Evolutionary conservation across 2,329 filamentous ascomycete genomes (phyloP).

Genomic region (Ascochyta koolunga): DNA sequence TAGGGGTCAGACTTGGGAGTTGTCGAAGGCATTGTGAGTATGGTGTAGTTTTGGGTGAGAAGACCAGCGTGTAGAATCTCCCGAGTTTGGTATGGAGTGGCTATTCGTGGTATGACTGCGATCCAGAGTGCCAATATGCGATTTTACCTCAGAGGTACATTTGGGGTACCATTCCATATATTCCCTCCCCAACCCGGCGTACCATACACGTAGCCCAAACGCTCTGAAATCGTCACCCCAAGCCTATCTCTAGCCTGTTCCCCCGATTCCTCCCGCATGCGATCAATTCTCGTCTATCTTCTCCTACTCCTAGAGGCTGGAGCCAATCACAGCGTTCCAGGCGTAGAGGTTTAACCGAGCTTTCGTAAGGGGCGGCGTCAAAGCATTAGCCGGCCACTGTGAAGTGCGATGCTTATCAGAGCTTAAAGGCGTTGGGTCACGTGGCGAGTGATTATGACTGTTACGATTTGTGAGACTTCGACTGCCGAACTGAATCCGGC

Average conservation of each 20-base stretch:
- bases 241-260: constrained; percentile 12
- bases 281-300: constrained; percentile 8
- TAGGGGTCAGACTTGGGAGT: constrained; percentile 15
- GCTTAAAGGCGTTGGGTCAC: constrained; percentile 7
- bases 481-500: constrained; percentile 1
- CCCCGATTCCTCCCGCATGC: constrained; percentile 11
- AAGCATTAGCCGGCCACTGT: constrained; percentile 10
- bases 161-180: constrained; percentile 14
- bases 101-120: background rate
- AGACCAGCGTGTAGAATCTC: background rate
- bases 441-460: constrained; percentile 8
- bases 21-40: constrained; percentile 10
- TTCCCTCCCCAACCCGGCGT: background rate
- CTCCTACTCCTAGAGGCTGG: constrained; percentile 9
- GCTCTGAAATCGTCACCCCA: constrained; percentile 17
- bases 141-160: constrained; percentile 6
- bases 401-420: constrained; percentile 14
- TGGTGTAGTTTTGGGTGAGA: background rate
- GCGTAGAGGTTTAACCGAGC: constrained; percentile 11
- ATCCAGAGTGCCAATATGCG: background rate
- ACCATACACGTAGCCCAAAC: constrained; percentile 8
- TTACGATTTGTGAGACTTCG: constrained; percentile 13
- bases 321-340: constrained; percentile 15
- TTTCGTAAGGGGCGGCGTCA: constrained; percentile 17
- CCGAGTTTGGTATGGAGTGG: background rate